These are phyloP conservation scores for Ganoderma boninense DNA, from an alignment of 1,284 basidiomycete genomes.

Conservation along the genomic window DNA sequence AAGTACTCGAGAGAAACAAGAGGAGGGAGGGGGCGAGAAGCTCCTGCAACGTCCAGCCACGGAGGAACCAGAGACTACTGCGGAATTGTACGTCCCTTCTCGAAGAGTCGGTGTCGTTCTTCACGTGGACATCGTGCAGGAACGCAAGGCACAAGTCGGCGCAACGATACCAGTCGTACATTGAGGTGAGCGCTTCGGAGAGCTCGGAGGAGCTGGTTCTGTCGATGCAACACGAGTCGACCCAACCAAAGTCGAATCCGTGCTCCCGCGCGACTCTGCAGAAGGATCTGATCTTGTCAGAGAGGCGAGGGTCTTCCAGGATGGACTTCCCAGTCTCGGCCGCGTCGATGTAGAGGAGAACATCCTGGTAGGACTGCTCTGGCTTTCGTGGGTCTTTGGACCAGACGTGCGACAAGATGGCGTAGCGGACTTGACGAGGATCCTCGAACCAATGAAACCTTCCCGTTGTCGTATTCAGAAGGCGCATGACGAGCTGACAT, in stretches of 20 bases:
- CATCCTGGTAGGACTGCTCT: constrained; percentile 10
- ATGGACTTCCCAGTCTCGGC: not conserved
- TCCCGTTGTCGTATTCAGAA: constrained; percentile 12
- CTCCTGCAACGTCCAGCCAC: constrained; percentile 12
- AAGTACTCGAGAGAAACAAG: constrained; percentile 6
- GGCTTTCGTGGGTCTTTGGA: not conserved
- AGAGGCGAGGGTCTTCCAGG: not conserved
- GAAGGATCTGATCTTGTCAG: constrained; percentile 6
- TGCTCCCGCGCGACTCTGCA: constrained; percentile 8
- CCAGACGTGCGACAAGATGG: constrained; percentile 18
- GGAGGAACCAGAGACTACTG: constrained; percentile 2
- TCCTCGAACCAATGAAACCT: constrained; percentile 9
- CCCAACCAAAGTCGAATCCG: constrained; percentile 10
- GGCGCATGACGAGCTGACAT: constrained; percentile 4
- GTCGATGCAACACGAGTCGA: constrained; percentile 11
- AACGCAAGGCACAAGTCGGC: constrained; percentile 6
- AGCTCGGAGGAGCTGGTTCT: constrained; percentile 20
- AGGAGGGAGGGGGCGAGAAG: constrained; percentile 9
- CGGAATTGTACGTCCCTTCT: not conserved
- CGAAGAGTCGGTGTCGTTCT: not conserved
- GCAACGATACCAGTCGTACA: constrained; percentile 15
- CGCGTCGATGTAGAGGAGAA: not conserved
- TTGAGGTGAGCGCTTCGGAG: constrained; percentile 16
- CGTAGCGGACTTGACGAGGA: constrained; percentile 11
- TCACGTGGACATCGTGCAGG: constrained; percentile 10